Evolutionary conservation across 139 green algal species (phyloP), one percentile per base, ranked within the genome.

Genomic region (Medakamo hakoo): DNA sequence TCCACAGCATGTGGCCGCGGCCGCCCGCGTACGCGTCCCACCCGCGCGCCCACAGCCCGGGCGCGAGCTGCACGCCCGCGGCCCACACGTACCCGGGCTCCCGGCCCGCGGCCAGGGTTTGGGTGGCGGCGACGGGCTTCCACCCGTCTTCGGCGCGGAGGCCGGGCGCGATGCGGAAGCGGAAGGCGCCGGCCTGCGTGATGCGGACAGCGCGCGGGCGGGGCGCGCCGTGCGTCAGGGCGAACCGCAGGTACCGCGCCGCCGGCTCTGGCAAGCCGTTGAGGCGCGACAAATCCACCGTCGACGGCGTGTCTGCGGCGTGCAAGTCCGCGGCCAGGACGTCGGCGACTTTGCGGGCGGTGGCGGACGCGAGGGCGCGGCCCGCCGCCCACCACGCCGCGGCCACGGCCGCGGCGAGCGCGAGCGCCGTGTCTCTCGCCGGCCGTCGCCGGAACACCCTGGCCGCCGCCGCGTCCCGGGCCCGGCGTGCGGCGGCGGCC

Each of bases 21-120:
- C 65, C 65, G 59, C 31, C 30, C 59, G 63, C 24, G 57, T 70
- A 70, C 3, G 24, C 57, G 26, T 70, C 65, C 65, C 65, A 70
- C 24, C 65, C 65, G 25, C 58, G 56, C 30, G 64, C 57, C 65
- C 57, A 70, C 0, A 70, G 27, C 14, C 63, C 26, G 28, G 30
- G 65, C 29, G 65, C 65, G 31, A 70, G 58, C 30, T 24, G 58
- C 57, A 70, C 64, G 29, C 28, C 58, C 4, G 65, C 65, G 22
- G 40, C 57, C 65, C 65, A 70, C 26, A 70, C 65, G 26, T 70
- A 70, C 14, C 49, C 64, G 9, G 40, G 40, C 9, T 9, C 40
- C 9, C 9, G 9, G 40, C 9, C 9, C 9, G 40, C 40, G 40
- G 40, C 9, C 9, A 16, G 9, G 40, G 9, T 16, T 16, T 21